These are phyloP conservation scores for Gryganskiella cystojenkinii DNA, from an alignment of 192 early-diverging fungal species.

Conservation along the genomic window DNA sequence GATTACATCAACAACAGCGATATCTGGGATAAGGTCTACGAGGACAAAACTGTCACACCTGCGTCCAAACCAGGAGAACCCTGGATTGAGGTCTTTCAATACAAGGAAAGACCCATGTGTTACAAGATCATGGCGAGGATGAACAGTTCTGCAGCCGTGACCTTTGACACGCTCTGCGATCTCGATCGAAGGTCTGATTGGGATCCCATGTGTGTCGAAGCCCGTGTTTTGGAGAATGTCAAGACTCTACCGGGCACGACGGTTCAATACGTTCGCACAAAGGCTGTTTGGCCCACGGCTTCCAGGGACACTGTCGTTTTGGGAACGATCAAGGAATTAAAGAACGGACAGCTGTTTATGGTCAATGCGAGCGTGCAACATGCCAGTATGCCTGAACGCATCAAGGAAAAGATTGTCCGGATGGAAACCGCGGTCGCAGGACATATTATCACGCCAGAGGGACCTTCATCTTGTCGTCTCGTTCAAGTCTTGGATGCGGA, in stretches of 20 bases:
- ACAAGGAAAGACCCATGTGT: constrained; percentile 43
- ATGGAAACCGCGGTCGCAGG: constrained; percentile 46
- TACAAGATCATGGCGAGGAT: constrained; percentile 42
- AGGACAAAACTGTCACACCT: constrained; percentile 1
- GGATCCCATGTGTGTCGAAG: constrained; percentile 51
- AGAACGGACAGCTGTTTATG: constrained; percentile 25
- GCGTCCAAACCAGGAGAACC: neutral
- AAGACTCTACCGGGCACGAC: constrained; percentile 17
- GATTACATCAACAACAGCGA: constrained; percentile 36
- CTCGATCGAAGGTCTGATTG: constrained; percentile 27
- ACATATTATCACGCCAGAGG: constrained; percentile 32
- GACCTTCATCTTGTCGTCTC: constrained; percentile 15
- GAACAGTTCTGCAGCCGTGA: constrained; percentile 40
- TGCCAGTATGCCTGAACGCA: constrained; percentile 35
- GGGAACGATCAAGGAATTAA: constrained; percentile 38
- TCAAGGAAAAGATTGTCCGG: constrained; percentile 41
- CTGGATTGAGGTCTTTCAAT: constrained; percentile 43
- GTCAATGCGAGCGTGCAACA: constrained; percentile 43
- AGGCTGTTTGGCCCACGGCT: constrained; percentile 48
- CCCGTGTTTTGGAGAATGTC: constrained; percentile 26
- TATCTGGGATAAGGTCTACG: constrained; percentile 45
- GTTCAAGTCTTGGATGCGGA: constrained; percentile 42
- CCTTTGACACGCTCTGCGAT: constrained; percentile 43
- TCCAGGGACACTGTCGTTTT: constrained; percentile 44
- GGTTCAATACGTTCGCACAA: constrained; percentile 49